Conservation (phyloP, 2,329 filamentous ascomycete species). For the Dothideomycetes sp. region DNA sequence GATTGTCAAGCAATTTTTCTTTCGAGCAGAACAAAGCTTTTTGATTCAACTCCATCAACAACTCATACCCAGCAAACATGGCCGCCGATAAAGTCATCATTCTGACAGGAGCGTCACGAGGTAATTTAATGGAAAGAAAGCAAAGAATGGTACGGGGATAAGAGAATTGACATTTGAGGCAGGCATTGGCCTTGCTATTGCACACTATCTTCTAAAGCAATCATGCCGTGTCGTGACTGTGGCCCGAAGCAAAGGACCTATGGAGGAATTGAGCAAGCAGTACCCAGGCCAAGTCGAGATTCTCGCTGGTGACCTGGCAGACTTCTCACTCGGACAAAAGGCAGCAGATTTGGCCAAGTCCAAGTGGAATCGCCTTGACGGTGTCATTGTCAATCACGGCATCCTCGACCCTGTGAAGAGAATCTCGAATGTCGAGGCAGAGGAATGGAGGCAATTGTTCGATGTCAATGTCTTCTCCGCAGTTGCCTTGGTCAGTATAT, state of each 20-base stretch:
- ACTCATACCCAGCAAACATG: slow-evolving; percentile 9
- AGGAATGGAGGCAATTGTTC: slow-evolving; percentile 68
- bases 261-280: slow-evolving; percentile 44
- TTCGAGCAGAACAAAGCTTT: slow-evolving; percentile 4
- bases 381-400: slow-evolving; percentile 82
- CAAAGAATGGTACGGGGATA: neutral
- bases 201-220: slow-evolving; percentile 48
- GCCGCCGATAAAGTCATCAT: slow-evolving; percentile 36
- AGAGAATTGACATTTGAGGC: slow-evolving; percentile 3
- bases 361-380: slow-evolving; percentile 61
- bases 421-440: slow-evolving; percentile 56
- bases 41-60: slow-evolving; percentile 3
- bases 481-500: slow-evolving; percentile 59
- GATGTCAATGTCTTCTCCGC: slow-evolving; percentile 83
- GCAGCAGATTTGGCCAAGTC: slow-evolving; percentile 57
- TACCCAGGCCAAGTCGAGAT: slow-evolving; percentile 48
- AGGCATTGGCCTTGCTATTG: slow-evolving; percentile 54
- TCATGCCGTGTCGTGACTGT: slow-evolving; percentile 48
- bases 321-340: slow-evolving; percentile 46
- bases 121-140: slow-evolving; percentile 25
- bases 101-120: slow-evolving; percentile 55
- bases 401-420: slow-evolving; percentile 64
- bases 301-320: slow-evolving; percentile 48
- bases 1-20: slow-evolving; percentile 8
- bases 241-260: slow-evolving; percentile 46